Base-by-base conservation (phyloP, 345 rosid species). In the Pugionium cornutum region DNA sequence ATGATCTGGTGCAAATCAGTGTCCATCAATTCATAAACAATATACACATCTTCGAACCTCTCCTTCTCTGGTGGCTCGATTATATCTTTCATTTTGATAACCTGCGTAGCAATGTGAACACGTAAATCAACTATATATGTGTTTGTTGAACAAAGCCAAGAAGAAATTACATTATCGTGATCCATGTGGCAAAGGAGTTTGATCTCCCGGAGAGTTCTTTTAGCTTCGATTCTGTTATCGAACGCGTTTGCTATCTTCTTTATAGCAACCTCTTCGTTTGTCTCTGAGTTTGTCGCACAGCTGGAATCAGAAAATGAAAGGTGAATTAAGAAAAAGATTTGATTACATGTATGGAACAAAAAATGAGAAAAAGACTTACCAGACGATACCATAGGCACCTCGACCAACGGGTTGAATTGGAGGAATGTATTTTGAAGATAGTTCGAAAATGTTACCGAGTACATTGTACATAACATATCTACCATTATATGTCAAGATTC, bases 201-300 rank as follows among this genome's bases (percentile, higher is more conserved):
- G 67, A 94, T 94, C 82, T 94, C 99, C 1, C 97, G 82, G 45
- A 92, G 81, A 7, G 91, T 89, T 78, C 97, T 80, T 74, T 92
- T 92, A 50, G 98, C 98, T 69, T 88, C 97, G 6, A 88, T 75
- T 69, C 92, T 83, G 72, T 94, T 94, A 49, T 88, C 97, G 67
- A 94, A 94, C 1, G 99, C 96, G 66, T 86, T 94, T 40, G 83
- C 83, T 60, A 90, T 85, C 83, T 90, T 94, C 84, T 94, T 94
- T 62, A 90, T 85, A 1, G 97, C 96, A 53, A 90, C 96, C 44
- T 85, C 95, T 77, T 94, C 96, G 43, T 78, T 70, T 4, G 98
- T 87, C 82, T 81, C 89, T 2, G 91, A 80, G 68, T 92, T 83
- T 50, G 54, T 76, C 0, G 96, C 95, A 74, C 96, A 90, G 61